Evolutionary conservation across 1,284 basidiomycete genomes (phyloP).

Genomic region (Fomitopsis pinicola): DNA sequence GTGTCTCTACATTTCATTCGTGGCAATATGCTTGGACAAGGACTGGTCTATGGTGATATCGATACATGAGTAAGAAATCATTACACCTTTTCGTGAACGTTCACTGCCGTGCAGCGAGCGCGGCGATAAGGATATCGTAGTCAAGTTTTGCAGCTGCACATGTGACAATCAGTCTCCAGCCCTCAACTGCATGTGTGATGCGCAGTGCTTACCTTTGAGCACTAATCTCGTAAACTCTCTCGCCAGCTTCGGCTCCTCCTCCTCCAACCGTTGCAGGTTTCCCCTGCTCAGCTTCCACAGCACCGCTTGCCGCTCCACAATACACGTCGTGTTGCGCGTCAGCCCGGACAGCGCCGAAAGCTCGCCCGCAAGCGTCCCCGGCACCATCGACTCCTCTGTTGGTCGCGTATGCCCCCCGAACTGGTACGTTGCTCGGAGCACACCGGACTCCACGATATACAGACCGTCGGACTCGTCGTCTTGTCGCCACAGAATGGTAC

Average conservation of each 20-base stretch:
- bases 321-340: slow-evolving; percentile 80
- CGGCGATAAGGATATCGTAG: slow-evolving; percentile 70
- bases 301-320: slow-evolving; percentile 73
- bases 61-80: background rate
- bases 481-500: slow-evolving; percentile 72
- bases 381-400: slow-evolving; percentile 88
- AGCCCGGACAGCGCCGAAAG: slow-evolving; percentile 75
- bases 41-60: background rate
- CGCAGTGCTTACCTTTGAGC: slow-evolving; percentile 62
- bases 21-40: too few relatives aligned
- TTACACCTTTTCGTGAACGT: background rate
- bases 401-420: slow-evolving; percentile 65
- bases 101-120: slow-evolving; percentile 64
- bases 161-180: background rate
- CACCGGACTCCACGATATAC: slow-evolving; percentile 84
- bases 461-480: slow-evolving; percentile 76
- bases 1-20: too few relatives aligned
- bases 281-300: slow-evolving; percentile 75
- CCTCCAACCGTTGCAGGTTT: slow-evolving; percentile 56
- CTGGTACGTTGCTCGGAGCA: slow-evolving; percentile 75
- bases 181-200: background rate
- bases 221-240: slow-evolving; percentile 69
- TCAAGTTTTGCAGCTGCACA: slow-evolving; percentile 73
- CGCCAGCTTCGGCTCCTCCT: slow-evolving; percentile 62
- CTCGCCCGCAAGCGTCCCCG: slow-evolving; percentile 89